Base-by-base conservation (phyloP, 1,284 basidiomycete species). In the Naganishia sp. region DNA sequence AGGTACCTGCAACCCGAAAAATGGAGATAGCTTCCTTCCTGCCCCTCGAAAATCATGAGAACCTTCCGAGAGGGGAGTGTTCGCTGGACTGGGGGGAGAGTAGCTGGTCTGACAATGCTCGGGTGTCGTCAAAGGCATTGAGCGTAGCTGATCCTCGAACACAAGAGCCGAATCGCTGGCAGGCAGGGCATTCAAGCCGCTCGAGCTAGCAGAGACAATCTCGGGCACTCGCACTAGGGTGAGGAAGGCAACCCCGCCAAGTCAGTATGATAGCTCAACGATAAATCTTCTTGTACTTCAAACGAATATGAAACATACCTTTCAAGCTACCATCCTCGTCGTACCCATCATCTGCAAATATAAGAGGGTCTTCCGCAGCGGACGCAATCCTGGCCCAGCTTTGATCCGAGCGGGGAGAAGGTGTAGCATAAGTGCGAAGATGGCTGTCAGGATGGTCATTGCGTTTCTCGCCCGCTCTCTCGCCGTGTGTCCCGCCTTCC, bases 291-390 rank as follows among this genome's bases (percentile, higher is more conserved):
- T 39, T 39, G 28, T 28, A 2, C 28, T 5, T 28, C 28, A 28
- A 28, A 28, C 28, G 5, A 28, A 28, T 5, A 28, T 28, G 28
- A 28, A 5, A 61, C 57, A 39, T 39, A 42, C 57, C 57, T 61
- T 41, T 50, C 47, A 61, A 61, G 15, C 21, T 0, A 32, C 2
- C 47, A 28, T 35, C 13, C 21, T 42, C 7, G 25, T 61, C 31
- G 21, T 61, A 61, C 18, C 50, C 57, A 25, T 61, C 57, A 13
- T 41, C 47, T 6, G 47, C 57, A 25, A 61, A 61, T 41, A 61
- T 11, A 9, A 21, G 21, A 17, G 23, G 47, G 25, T 61, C 57
- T 13, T 39, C 46, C 3, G 47, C 57, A 6, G 57, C 57, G 0
- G 57, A 61, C 1, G 57, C 49, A 6, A 51, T 32, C 6, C 35